Percentiles rank a stretch among this genome's conserved stretches.
Conservation (phyloP, 2,329 filamentous ascomycete genomes). For the Epichloe hybrida region DNA sequence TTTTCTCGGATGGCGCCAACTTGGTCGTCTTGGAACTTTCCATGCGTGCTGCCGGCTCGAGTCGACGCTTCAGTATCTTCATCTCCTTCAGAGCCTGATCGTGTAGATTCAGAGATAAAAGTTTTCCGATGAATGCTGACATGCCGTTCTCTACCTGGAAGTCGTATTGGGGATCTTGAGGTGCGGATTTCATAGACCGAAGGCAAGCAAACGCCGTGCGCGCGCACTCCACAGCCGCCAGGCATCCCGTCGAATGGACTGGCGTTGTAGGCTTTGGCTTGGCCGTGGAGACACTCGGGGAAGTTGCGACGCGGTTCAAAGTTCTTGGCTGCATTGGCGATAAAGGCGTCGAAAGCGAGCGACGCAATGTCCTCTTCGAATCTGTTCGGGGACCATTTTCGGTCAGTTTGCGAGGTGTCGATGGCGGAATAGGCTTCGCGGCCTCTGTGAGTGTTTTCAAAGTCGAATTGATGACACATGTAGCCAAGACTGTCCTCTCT, state of each 20-base stretch:
- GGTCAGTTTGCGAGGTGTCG: slow-evolving; percentile 20
- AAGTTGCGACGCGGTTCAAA: slow-evolving; percentile 46
- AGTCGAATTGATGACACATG: slow-evolving; percentile 57
- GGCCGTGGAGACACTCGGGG: slow-evolving; percentile 27
- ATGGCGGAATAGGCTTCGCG: slow-evolving; percentile 33
- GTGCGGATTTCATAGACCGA: slow-evolving; percentile 40
- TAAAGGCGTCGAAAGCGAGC: slow-evolving; percentile 45
- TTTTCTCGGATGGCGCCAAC: slow-evolving; percentile 15
- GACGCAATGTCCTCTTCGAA: slow-evolving; percentile 30
- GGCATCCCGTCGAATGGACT: slow-evolving; percentile 28
- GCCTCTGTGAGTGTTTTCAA: slow-evolving; percentile 58
- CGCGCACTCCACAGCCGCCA: slow-evolving; percentile 55
- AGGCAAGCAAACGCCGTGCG: slow-evolving; percentile 53
- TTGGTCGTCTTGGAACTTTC: slow-evolving; percentile 20
- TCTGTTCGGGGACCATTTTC: slow-evolving; percentile 21
- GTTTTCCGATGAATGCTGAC: slow-evolving; percentile 52
- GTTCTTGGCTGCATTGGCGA: slow-evolving; percentile 48
- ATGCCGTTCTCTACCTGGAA: slow-evolving; percentile 63
- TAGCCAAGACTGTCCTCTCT: slow-evolving; percentile 55
- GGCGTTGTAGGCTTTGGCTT: slow-evolving; percentile 15
- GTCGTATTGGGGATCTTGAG: slow-evolving; percentile 41
- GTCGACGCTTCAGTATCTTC: slow-evolving; percentile 46
- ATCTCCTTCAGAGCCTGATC: slow-evolving; percentile 59
- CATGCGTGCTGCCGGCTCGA: slow-evolving; percentile 29
- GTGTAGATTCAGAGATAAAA: slow-evolving; percentile 50